phyloP scores from a whole-genome alignment of 106 monocot genomes.

The Xerophyta viscosa region DNA sequence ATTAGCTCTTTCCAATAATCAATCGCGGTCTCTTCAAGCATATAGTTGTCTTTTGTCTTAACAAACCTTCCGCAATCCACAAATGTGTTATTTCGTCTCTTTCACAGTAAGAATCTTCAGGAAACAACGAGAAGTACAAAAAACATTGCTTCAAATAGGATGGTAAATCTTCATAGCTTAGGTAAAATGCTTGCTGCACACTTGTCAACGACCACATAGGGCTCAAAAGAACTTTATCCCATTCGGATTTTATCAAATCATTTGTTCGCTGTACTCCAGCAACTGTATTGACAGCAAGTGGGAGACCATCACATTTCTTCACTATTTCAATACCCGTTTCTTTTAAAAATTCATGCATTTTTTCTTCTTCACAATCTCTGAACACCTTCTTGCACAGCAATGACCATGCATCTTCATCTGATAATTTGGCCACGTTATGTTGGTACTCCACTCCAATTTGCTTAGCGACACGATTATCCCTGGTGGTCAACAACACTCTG shows the following conservation, averaged over 20 bases:
- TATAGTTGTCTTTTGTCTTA: neutral
- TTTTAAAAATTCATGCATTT: neutral
- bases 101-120: neutral
- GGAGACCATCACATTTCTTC: conserved; percentile 10
- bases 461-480: too few species aligned
- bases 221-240: conserved; percentile 17
- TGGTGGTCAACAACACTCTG: too few species aligned
- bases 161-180: conserved; percentile 32
- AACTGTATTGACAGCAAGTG: conserved; percentile 16
- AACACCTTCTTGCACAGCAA: conserved; percentile 2
- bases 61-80: conserved; percentile 40
- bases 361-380: neutral
- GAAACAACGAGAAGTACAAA: conserved; percentile 31
- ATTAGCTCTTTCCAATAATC: conserved; percentile 23
- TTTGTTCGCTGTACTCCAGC: conserved; percentile 5
- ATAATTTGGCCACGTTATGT: conserved; percentile 14
- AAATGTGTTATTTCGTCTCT: neutral
- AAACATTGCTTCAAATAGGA: conserved; percentile 31
- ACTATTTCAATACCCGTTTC: conserved; percentile 7
- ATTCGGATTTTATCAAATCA: neutral
- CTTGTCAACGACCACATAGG: conserved; percentile 13
- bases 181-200: conserved; percentile 11
- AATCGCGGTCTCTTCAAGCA: conserved; percentile 16
- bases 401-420: conserved; percentile 12
- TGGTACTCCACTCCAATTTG: conserved; percentile 5